A percentile compares a stretch with the other conserved stretches of the same genome.
These are phyloP conservation scores for Lactarius trivialis DNA, from an alignment of 768 basidiomycete genomes.

Conservation along the genomic window DNA sequence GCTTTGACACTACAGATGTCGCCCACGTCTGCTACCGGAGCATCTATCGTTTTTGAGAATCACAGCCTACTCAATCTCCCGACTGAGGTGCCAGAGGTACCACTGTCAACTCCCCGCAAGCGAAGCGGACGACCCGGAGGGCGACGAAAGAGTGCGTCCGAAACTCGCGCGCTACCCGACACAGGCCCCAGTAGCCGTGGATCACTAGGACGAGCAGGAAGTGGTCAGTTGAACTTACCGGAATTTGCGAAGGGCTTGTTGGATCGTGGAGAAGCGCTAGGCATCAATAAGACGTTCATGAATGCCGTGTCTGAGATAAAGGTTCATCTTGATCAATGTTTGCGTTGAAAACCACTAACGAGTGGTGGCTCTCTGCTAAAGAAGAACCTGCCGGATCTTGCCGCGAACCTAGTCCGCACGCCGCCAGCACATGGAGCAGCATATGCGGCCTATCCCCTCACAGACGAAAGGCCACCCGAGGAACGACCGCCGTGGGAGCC, in stretches of 20 bases:
- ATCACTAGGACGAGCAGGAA: constrained; percentile 25
- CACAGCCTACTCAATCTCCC: constrained; percentile 69
- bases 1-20: constrained; percentile 73
- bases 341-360: constrained; percentile 13
- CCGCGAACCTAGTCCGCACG: constrained; percentile 57
- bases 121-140: constrained; percentile 30
- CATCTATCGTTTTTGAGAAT: constrained; percentile 78
- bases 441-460: constrained; percentile 52
- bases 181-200: constrained; percentile 6
- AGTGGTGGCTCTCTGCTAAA: constrained; percentile 2
- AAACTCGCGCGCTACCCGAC: constrained; percentile 1
- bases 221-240: constrained; percentile 47
- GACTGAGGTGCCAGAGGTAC: constrained; percentile 51
- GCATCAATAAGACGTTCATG: constrained; percentile 80
- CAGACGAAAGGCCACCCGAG: constrained; percentile 48
- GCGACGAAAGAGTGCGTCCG: constrained; percentile 28
- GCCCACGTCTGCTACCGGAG: constrained; percentile 67
- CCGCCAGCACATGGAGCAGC: constrained; percentile 38
- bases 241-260: constrained; percentile 69
- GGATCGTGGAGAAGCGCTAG: constrained; percentile 70
- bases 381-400: constrained; percentile 77
- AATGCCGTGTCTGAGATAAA: constrained; percentile 72
- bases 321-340: constrained; percentile 36
- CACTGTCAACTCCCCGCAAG: constrained; percentile 34
- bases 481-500: constrained; percentile 69